Percentiles rank a stretch among this genome's conserved stretches.
These are phyloP conservation scores for Ascomycota sp. DNA, from an alignment of 2,329 filamentous ascomycete species.

Conservation along the genomic window DNA sequence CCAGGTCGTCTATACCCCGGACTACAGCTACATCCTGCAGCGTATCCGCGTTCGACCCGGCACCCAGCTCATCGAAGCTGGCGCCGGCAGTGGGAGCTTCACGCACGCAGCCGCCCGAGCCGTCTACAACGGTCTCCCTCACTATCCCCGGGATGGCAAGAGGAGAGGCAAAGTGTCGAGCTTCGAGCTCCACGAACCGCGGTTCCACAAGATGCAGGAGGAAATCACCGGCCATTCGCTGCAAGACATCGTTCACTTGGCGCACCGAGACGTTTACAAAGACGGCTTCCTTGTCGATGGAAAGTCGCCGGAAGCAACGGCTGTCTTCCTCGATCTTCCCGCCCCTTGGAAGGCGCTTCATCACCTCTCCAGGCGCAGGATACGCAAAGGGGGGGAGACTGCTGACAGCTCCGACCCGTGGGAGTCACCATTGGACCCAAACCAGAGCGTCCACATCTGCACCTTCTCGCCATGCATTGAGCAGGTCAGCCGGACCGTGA, in stretches of 20 bases:
- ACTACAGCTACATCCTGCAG: constrained; percentile 71
- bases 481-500: constrained; percentile 75
- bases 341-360: constrained; percentile 64
- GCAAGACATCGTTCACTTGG: constrained; percentile 45
- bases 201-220: constrained; percentile 45
- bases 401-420: constrained; percentile 15
- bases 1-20: constrained; percentile 71
- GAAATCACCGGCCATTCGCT: constrained; percentile 52
- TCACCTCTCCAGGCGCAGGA: constrained; percentile 41
- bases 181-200: constrained; percentile 61
- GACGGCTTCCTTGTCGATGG: constrained; percentile 47
- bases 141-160: constrained; percentile 15
- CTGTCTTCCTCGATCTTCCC: constrained; percentile 62
- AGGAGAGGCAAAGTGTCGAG: constrained; percentile 54
- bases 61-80: constrained; percentile 56
- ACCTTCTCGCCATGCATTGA: constrained; percentile 96
- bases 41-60: constrained; percentile 56
- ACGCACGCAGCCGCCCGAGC: constrained; percentile 60
- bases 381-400: constrained; percentile 6
- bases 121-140: constrained; percentile 52
- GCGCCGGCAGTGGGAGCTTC: constrained; percentile 66
- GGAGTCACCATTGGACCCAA: constrained; percentile 47
- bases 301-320: constrained; percentile 41
- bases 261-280: constrained; percentile 61
- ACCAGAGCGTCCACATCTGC: constrained; percentile 59